Evolutionary conservation across 1,284 basidiomycete genomes (phyloP), one percentile per base, ranked within the genome.

Genomic region (Ceratobasidium sp.): DNA sequence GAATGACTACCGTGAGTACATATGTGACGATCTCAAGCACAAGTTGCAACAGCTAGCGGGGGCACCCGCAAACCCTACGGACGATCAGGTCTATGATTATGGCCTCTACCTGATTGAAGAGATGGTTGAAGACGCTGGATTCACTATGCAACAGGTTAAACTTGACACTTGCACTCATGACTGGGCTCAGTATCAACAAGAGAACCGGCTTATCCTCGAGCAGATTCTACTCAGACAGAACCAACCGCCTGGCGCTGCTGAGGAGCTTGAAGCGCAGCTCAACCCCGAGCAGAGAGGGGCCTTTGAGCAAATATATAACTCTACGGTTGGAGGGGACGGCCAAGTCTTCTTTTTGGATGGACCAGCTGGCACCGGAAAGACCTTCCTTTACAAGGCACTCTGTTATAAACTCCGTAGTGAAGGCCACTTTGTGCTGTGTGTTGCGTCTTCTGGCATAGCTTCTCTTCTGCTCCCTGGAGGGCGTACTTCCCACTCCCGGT

Each of bases 361-460:
- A 59, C 81, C 85, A 38, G 88, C 86, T 65, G 88, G 88, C 0
- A 85, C 84, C 78, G 88, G 88, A 1, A 90, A 90, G 78, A 90
- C 87, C 0, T 90, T 85, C 82, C 59, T 89, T 0, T 86, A 86
- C 77, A 87, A 86, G 10, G 84, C 86, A 0, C 77, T 90, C 59
- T 84, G 84, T 77, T 64, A 82, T 70, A 54, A 77, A 4, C 26
- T 88, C 2, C 81, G 83, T 20, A 70, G 78, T 15, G 77, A 82
- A 40, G 81, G 81, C 0, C 26, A 78, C 13, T 84, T 88, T 80
- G 84, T 87, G 0, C 81, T 89, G 0, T 87, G 85, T 83, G 86
- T 86, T 7, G 85, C 87, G 17, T 88, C 87, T 1, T 87, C 86
- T 6, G 88, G 88, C 0, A 86, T 89, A 69, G 84, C 88, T 20